These are phyloP conservation scores for Aaosphaeria pasadenensis DNA, from an alignment of 2,329 filamentous ascomycete genomes.

Conservation along the genomic window DNA sequence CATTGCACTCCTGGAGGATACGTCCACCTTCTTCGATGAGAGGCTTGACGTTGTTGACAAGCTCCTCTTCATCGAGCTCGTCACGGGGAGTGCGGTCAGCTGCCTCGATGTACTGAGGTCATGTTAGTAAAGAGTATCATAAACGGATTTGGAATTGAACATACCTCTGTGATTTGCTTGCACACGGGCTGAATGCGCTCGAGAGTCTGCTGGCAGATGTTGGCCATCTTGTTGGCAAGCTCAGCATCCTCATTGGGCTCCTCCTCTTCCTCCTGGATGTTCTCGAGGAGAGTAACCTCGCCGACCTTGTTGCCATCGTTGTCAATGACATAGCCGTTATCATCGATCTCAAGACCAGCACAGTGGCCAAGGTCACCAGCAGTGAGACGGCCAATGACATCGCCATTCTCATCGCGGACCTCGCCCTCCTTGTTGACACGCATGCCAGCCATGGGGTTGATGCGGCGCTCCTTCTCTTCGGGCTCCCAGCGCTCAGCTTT, in stretches of 20 bases:
- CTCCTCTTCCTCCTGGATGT: slow-evolving; percentile 54
- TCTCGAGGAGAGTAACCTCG: slow-evolving; percentile 60
- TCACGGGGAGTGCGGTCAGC: slow-evolving; percentile 80
- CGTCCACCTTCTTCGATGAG: slow-evolving; percentile 82
- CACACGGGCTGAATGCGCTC: slow-evolving; percentile 82
- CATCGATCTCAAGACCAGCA: slow-evolving; percentile 51
- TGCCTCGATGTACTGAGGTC: slow-evolving; percentile 66
- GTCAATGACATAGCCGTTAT: slow-evolving; percentile 52
- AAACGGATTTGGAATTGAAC: slow-evolving; percentile 14
- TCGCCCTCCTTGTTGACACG: slow-evolving; percentile 54
- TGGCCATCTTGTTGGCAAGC: slow-evolving; percentile 72
- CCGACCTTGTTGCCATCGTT: slow-evolving; percentile 62
- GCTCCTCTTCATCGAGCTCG: slow-evolving; percentile 84
- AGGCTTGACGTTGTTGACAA: slow-evolving; percentile 82
- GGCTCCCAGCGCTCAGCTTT: slow-evolving; percentile 54
- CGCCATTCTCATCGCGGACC: slow-evolving; percentile 50
- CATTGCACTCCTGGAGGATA: slow-evolving; percentile 83
- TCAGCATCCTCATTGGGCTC: slow-evolving; percentile 63
- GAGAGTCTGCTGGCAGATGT: slow-evolving; percentile 72
- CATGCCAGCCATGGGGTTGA: slow-evolving; percentile 59
- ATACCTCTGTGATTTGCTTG: slow-evolving; percentile 78
- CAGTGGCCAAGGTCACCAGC: slow-evolving; percentile 52
- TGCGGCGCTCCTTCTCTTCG: slow-evolving; percentile 51
- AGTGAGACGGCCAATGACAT: slow-evolving; percentile 50
- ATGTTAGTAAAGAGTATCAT: slow-evolving; percentile 16